Percentiles rank a stretch among this genome's conserved stretches.
phyloP scores from a whole-genome alignment of 768 basidiomycete genomes.

The Podaxis sp. region DNA sequence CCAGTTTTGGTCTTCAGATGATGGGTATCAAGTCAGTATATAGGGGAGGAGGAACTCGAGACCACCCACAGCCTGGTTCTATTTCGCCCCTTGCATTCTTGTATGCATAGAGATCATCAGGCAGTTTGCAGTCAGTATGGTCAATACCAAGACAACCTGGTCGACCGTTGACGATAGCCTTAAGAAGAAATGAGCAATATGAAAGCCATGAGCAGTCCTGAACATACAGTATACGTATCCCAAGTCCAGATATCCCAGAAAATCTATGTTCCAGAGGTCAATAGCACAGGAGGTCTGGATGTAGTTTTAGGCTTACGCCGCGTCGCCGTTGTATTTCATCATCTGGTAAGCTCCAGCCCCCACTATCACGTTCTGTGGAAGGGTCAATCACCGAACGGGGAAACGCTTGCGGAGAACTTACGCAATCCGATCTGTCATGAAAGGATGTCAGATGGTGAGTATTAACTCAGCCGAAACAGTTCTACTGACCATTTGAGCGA shows the following conservation, averaged over 20 bases:
- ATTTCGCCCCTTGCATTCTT: constrained; percentile 27
- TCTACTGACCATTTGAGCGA: constrained; percentile 41
- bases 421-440: constrained; percentile 45
- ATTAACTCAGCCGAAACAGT: not conserved
- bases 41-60: not conserved
- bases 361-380: constrained; percentile 44
- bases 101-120: constrained; percentile 35
- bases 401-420: constrained; percentile 23
- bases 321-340: constrained; percentile 45
- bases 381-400: not conserved
- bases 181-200: not conserved
- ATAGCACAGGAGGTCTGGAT: not conserved
- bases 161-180: constrained; percentile 49
- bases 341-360: constrained; percentile 38
- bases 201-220: not conserved
- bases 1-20: constrained; percentile 36
- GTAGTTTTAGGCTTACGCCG: constrained; percentile 18
- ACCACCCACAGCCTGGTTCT: constrained; percentile 39
- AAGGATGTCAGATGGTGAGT: constrained; percentile 1
- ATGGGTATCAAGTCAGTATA: not conserved
- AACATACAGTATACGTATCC: constrained; percentile 45
- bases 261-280: constrained; percentile 21
- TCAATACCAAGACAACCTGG: constrained; percentile 42
- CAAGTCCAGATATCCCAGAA: constrained; percentile 53
- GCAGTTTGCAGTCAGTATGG: constrained; percentile 48